Percentiles rank a stretch among this genome's conserved stretches.
phyloP scores from a whole-genome alignment of 139 green algal genomes.

The Chlorella sorokiniana region DNA sequence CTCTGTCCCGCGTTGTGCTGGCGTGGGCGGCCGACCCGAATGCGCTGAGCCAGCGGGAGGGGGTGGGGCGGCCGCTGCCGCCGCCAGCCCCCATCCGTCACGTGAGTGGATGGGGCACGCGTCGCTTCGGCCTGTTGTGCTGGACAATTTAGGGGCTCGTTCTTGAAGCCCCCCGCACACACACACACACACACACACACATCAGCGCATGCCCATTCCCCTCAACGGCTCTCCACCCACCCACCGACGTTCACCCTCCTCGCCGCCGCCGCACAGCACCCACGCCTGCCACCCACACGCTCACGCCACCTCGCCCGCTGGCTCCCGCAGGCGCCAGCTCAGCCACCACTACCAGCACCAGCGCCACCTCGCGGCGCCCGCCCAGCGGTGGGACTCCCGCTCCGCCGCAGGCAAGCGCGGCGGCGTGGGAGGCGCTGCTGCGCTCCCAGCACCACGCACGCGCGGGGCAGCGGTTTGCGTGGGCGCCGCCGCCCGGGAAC shows the following conservation, averaged over 20 bases:
- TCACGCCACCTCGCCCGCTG: not conserved
- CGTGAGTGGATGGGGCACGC: too few species aligned
- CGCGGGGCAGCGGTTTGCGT: constrained; percentile 4
- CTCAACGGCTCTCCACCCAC: too few species aligned
- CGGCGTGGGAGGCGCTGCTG: constrained; percentile 23
- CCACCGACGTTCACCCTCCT: too few species aligned
- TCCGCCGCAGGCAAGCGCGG: not conserved
- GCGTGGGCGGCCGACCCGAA: constrained; percentile 44
- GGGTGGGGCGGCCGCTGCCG: not conserved
- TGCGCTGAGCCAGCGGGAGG: not conserved
- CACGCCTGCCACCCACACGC: too few species aligned
- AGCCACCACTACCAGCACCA: constrained; percentile 7
- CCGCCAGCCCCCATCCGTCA: constrained; percentile 9
- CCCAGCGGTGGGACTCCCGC: not conserved
- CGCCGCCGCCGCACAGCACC: too few species aligned
- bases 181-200: too few species aligned
- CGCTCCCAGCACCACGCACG: constrained; percentile 7
- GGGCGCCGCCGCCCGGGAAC: not conserved
- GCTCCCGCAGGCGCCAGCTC: constrained; percentile 10
- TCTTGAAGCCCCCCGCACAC: too few species aligned
- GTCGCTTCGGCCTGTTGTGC: too few species aligned
- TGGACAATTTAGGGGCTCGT: too few species aligned
- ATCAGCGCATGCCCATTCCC: too few species aligned
- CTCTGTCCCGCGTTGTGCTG: constrained; percentile 38
- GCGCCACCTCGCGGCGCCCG: not conserved